These are phyloP conservation scores for Moesziomyces aphidis DNA, from an alignment of 1,284 basidiomycete genomes.

Conservation along the genomic window DNA sequence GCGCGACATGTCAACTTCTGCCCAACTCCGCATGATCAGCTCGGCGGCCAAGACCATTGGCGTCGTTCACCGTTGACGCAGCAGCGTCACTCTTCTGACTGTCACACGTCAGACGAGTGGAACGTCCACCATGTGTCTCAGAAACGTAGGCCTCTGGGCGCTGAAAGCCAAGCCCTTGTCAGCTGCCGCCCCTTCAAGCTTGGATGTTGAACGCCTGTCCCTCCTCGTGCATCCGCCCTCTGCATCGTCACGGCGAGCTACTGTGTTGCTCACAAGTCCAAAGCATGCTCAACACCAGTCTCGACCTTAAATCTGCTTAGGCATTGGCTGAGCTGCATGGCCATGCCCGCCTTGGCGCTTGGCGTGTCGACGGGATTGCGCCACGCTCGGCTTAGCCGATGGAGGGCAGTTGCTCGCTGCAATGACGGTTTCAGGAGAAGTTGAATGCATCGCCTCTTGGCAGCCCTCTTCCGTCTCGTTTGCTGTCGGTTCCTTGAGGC, in stretches of 20 bases:
- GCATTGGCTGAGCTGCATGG: background rate
- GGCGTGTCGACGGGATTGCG: background rate
- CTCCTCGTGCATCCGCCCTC: background rate
- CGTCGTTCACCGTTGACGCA: background rate
- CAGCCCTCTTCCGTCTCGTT: background rate
- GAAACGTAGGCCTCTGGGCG: background rate
- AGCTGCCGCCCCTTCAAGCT: background rate
- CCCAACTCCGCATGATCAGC: background rate
- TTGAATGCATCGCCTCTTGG: background rate
- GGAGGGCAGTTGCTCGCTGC: background rate
- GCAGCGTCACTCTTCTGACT: background rate
- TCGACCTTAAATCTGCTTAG: background rate
- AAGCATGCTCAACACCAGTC: background rate
- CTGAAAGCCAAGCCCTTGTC: background rate
- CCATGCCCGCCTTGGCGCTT: background rate
- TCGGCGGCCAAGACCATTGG: background rate
- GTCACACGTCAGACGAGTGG: too few species aligned
- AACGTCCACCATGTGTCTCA: background rate
- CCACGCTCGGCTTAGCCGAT: background rate
- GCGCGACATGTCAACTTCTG: slow-evolving; percentile 48
- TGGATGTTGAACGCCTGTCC: slow-evolving; percentile 26
- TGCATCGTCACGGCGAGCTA: background rate
- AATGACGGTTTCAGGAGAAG: background rate
- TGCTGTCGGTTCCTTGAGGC: background rate
- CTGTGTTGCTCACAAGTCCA: too few species aligned